Base-by-base conservation (phyloP, 148 eudicot genomes). In the Silene uniflora region DNA sequence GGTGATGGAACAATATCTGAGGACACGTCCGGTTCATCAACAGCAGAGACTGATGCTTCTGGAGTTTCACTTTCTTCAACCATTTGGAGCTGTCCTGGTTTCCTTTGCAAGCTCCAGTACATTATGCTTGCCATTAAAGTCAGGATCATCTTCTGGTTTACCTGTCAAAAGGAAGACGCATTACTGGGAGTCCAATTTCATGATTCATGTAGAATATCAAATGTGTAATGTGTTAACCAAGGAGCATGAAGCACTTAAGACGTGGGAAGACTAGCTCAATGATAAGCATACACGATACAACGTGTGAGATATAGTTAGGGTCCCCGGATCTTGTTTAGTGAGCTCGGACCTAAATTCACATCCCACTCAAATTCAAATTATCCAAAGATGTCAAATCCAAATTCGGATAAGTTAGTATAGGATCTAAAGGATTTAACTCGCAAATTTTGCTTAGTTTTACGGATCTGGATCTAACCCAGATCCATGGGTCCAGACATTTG, bases 21-120 rank as follows among this genome's bases (percentile, higher is more conserved):
- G 16, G 74, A 76, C 3, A 75, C 52, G 77, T 81, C 81, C 3
- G 67, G 77, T 25, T 80, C 81, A 65, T 67, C 78, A 25, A 73
- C 77, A n/a, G 79, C 80, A 0, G 78, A 62, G 13, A 86, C 75
- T 8, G 90, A 78, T 55, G 81, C 79, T 39, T 75, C 85, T 2
- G 85, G 22, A 13, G 69, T 47, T 54, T 69, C 79, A 24, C n/a
- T 80, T 56, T 83, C 84, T 71, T 75, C 72, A 12, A 77, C 73
- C 19, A 72, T 22, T 27, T 71, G 73, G 58, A 82, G 70, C 42
- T 86, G 84, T 25, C 77, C 87, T 35, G 85, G 77, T 80, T 83
- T 88, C n/a, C 83, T 80, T 73, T 84, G 87, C 60, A 93, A 85
- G 85, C 96, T 90, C 98, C 98, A 91, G 83, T 91, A 94, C 98